Evolutionary conservation across 306 rosid genomes (phyloP).

Genomic region (Cicer cuneatum): DNA sequence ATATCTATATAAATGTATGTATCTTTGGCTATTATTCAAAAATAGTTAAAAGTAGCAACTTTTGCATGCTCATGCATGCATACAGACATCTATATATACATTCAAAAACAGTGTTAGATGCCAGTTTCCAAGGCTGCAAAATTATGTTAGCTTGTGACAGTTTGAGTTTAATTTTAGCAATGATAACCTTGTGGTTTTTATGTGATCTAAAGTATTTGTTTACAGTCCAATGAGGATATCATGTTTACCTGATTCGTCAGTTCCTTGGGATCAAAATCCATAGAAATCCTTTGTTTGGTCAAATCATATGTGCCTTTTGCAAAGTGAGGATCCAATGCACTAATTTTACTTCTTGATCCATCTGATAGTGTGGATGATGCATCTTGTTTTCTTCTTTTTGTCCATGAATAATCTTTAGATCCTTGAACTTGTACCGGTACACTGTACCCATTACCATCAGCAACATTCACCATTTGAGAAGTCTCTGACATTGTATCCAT

Average conservation of each 20-base stretch:
- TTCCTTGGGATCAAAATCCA: conserved; percentile 48
- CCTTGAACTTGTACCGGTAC: conserved; percentile 58
- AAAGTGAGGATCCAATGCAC: conserved; percentile 79
- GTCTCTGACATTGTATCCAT: conserved; percentile 64
- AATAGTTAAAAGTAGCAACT: neutral
- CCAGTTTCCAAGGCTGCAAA: neutral
- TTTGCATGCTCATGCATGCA: conserved; percentile 3
- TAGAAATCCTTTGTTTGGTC: conserved; percentile 47
- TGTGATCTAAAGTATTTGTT: conserved; percentile 17
- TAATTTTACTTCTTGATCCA: conserved; percentile 82
- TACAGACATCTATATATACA: neutral
- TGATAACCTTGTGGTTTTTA: conserved; percentile 1
- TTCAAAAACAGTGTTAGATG: too few species aligned
- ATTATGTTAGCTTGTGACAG: neutral
- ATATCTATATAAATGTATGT: neutral
- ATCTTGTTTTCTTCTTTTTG: conserved; percentile 64
- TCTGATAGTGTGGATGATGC: conserved; percentile 75
- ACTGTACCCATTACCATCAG: conserved; percentile 52
- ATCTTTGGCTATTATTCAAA: neutral
- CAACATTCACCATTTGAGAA: conserved; percentile 44
- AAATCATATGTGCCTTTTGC: conserved; percentile 65
- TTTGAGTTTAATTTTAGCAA: neutral
- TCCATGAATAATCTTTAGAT: conserved; percentile 78
- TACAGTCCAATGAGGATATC: neutral
- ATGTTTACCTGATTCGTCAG: conserved; percentile 49